Evolutionary conservation across 2,329 filamentous ascomycete species (phyloP).

Genomic region (Phaeosphaeria sp.): DNA sequence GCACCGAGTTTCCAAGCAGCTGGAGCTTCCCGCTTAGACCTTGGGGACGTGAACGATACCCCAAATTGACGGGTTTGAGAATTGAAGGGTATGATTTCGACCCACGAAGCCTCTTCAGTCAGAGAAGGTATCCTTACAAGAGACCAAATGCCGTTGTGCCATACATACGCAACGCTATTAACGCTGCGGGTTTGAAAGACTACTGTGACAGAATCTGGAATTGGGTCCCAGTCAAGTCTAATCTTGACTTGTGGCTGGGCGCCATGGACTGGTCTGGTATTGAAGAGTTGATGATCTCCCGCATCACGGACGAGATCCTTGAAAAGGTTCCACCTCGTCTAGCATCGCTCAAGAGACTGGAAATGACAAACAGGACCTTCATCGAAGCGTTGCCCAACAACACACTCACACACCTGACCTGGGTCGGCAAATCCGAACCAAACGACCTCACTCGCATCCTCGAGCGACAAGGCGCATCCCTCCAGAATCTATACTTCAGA

Average conservation of each 20-base stretch:
- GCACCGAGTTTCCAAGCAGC: constrained; percentile 5
- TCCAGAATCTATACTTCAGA: constrained; percentile 11
- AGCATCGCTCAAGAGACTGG: constrained; percentile 5
- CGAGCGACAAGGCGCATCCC: constrained; percentile 13
- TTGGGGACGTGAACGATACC: constrained; percentile 14
- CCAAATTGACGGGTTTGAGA: constrained; percentile 10
- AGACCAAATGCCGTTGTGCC: neutral
- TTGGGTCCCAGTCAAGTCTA: constrained; percentile 3
- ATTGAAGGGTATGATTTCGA: constrained; percentile 16
- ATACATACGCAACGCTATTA: neutral
- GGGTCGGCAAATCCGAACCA: neutral
- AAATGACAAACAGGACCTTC: constrained; percentile 9
- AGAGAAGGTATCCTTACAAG: neutral
- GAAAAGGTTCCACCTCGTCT: neutral
- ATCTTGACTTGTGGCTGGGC: constrained; percentile 18
- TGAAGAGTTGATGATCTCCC: constrained; percentile 8
- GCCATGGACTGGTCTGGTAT: constrained; percentile 19
- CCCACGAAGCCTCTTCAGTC: neutral
- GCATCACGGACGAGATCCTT: neutral
- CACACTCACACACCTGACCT: constrained; percentile 11
- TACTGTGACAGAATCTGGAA: neutral
- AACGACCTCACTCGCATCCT: constrained; percentile 7
- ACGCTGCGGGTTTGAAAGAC: neutral
- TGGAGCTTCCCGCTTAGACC: constrained; percentile 18
- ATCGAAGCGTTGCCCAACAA: constrained; percentile 8